Evolutionary conservation across 495 filamentous ascomycete genomes (phyloP).

Genomic region (Ascodesmis nigricans): DNA sequence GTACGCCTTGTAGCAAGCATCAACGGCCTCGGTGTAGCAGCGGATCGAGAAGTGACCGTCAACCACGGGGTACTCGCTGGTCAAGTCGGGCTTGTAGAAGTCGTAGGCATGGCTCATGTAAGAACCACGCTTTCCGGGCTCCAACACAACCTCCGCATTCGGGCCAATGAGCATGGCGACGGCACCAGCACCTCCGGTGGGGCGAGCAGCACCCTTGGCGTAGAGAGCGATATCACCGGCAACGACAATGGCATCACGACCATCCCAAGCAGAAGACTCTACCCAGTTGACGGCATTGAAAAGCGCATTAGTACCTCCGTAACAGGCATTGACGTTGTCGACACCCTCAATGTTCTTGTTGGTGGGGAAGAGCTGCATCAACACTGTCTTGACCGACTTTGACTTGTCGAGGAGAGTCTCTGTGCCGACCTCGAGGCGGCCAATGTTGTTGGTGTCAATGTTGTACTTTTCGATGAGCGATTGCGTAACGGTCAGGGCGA

Average conservation of each 20-base stretch:
- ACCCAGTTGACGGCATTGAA: conserved; percentile 97
- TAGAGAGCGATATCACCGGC: conserved; percentile 96
- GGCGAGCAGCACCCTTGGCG: conserved; percentile 83
- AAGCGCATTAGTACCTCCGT: conserved; percentile 90
- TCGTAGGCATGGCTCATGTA: conserved; percentile 87
- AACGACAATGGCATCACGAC: conserved; percentile 78
- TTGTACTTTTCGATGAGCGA: conserved; percentile 83
- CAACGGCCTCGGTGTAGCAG: conserved; percentile 91
- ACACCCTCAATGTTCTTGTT: conserved; percentile 91
- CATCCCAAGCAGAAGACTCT: conserved; percentile 95
- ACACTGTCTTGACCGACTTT: conserved; percentile 98
- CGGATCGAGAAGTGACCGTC: conserved; percentile 87
- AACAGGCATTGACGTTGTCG: conserved; percentile 93
- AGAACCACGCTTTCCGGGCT: conserved; percentile 73
- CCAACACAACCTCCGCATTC: conserved; percentile 73
- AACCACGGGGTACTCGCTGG: conserved; percentile 91
- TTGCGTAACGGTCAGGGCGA: conserved; percentile 71
- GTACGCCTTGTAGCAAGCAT: conserved; percentile 91
- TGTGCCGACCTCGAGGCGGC: conserved; percentile 89
- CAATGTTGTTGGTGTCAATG: conserved; percentile 73
- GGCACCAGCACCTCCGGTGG: conserved; percentile 85
- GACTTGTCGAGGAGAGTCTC: conserved; percentile 98
- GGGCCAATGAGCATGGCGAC: conserved; percentile 91
- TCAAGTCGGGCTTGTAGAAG: conserved; percentile 97
- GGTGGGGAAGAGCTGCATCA: conserved; percentile 89